Conservation (phyloP, 2,329 filamentous ascomycete genomes). For the Colletotrichum higginsianum region DNA sequence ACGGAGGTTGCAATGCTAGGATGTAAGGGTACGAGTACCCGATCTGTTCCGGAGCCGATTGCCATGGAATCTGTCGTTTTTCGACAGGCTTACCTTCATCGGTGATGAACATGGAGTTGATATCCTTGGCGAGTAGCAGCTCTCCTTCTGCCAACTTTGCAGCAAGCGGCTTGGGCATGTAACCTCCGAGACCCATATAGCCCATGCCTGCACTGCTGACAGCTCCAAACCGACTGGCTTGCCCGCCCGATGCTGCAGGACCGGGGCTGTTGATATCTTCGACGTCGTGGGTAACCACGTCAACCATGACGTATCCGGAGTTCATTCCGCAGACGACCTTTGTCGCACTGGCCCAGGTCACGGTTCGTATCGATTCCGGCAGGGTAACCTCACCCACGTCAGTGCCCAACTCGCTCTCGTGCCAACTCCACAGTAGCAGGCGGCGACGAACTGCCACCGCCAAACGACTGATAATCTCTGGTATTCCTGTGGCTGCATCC, state of each 20-base stretch:
- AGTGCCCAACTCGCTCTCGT: slow-evolving; percentile 87
- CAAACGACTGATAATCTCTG: slow-evolving; percentile 91
- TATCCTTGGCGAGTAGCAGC: slow-evolving; percentile 95
- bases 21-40: slow-evolving; percentile 98
- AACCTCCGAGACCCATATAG: slow-evolving; percentile 94
- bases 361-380: slow-evolving; percentile 85
- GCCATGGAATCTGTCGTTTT: slow-evolving; percentile 93
- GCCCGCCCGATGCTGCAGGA: slow-evolving; percentile 72
- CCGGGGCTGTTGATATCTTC: slow-evolving; percentile 86
- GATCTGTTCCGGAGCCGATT: slow-evolving; percentile 87
- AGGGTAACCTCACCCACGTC: slow-evolving; percentile 84
- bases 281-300: slow-evolving; percentile 81
- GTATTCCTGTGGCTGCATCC: slow-evolving; percentile 87
- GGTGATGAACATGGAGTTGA: slow-evolving; percentile 94
- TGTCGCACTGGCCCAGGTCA: slow-evolving; percentile 92
- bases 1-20: slow-evolving; percentile 84
- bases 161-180: slow-evolving; percentile 91
- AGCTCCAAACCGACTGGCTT: slow-evolving; percentile 84
- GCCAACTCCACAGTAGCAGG: slow-evolving; percentile 94
- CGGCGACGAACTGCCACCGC: slow-evolving; percentile 95
- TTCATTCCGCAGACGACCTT: slow-evolving; percentile 93
- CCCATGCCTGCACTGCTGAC: slow-evolving; percentile 91
- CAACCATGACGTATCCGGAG: slow-evolving; percentile 89
- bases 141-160: slow-evolving; percentile 86
- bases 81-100: slow-evolving; percentile 85